Conservation (phyloP, 192 early-diverging fungal genomes). For the Gryganskiella cystojenkinii region DNA sequence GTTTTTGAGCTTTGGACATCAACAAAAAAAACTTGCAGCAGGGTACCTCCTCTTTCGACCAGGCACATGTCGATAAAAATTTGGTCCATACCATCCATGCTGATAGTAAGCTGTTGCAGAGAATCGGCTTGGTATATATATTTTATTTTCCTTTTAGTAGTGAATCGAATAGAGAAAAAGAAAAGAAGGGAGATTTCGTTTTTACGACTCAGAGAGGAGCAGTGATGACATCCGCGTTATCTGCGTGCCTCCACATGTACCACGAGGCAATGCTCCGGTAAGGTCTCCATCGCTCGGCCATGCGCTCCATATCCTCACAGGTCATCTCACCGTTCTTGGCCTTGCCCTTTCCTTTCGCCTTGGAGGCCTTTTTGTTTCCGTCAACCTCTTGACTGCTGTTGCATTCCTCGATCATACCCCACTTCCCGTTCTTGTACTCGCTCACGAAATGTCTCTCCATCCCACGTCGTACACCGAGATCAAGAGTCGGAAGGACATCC, state of each 20-base stretch:
- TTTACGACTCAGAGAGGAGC: conserved; percentile 35
- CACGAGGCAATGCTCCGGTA: conserved; percentile 45
- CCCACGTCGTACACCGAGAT: conserved; percentile 31
- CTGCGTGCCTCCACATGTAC: conserved; percentile 49
- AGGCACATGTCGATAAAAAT: no score
- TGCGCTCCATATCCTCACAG: conserved; percentile 25
- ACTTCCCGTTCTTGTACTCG: conserved; percentile 40
- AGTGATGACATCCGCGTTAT: conserved; percentile 5
- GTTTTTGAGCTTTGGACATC: no score
- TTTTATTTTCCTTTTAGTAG: no score
- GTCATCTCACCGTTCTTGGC: background rate
- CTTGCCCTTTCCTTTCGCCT: conserved; percentile 30
- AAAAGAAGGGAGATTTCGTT: no score
- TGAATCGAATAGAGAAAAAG: no score
- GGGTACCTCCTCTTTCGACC: no score
- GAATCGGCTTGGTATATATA: no score
- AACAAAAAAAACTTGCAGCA: no score
- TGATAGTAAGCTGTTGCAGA: no score
- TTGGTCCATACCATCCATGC: no score
- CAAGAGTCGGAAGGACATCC: conserved; percentile 39
- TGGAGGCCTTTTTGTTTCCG: conserved; percentile 11
- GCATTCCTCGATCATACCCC: conserved; percentile 21
- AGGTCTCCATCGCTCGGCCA: conserved; percentile 46
- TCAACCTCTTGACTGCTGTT: background rate
- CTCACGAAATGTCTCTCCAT: conserved; percentile 43